Evolutionary conservation across 495 filamentous ascomycete genomes (phyloP).

Genomic region (Pseudoneurospora amorphoporcata): DNA sequence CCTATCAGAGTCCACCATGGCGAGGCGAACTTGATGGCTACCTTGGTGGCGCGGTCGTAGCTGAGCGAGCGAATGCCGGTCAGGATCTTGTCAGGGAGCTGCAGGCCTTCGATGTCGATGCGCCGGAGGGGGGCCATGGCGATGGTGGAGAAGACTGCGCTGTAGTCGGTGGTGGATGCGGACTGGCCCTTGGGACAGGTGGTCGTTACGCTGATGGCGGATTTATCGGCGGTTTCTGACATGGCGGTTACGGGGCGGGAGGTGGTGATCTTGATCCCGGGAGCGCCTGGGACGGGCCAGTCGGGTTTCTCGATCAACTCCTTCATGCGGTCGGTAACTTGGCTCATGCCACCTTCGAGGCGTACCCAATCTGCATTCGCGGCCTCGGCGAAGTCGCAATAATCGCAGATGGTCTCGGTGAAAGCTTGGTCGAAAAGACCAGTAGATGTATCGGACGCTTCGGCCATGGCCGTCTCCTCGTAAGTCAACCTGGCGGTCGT

Average conservation of each 20-base stretch:
- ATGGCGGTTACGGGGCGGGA: constrained; percentile 16
- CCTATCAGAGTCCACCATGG: constrained; percentile 26
- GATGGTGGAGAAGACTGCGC: constrained; percentile 21
- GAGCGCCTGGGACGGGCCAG: not conserved
- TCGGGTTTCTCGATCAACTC: not conserved
- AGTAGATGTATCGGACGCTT: constrained; percentile 12
- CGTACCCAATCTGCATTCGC: not conserved
- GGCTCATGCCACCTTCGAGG: constrained; percentile 1
- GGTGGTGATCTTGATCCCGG: constrained; percentile 6
- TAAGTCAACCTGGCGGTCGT: not conserved
- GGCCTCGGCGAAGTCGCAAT: constrained; percentile 18
- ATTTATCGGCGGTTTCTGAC: not conserved
- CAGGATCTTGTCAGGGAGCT: constrained; percentile 10
- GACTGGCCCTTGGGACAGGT: not conserved
- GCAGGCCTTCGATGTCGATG: constrained; percentile 18
- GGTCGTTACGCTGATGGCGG: not conserved
- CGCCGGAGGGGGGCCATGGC: constrained; percentile 17
- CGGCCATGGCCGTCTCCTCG: constrained; percentile 1
- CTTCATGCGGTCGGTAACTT: not conserved
- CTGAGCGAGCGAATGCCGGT: constrained; percentile 18
- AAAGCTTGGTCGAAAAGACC: constrained; percentile 28
- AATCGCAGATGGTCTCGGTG: constrained; percentile 25
- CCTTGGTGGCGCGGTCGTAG: constrained; percentile 24
- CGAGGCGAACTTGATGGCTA: constrained; percentile 22
- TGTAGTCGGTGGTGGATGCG: constrained; percentile 9